Evolutionary conservation across 306 rosid species (phyloP).

Genomic region (Ormosia emarginata): DNA sequence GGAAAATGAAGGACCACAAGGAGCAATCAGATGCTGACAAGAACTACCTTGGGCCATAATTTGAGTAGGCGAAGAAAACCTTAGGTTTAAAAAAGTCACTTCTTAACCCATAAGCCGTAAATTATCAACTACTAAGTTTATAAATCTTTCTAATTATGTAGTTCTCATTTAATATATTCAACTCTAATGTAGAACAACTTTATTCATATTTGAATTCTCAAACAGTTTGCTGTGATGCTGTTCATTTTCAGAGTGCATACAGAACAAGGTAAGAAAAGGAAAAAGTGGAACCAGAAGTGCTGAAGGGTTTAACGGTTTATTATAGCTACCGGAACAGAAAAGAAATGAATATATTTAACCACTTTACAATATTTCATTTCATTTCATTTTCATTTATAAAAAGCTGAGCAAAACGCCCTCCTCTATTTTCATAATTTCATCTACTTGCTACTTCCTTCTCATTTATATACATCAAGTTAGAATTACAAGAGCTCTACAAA

Average conservation of each 20-base stretch:
- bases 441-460: conserved; percentile 25
- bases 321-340: not conserved
- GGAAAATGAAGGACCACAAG: not conserved
- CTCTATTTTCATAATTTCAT: not conserved
- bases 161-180: not conserved
- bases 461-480: conserved; percentile 38
- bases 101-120: not conserved
- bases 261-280: not conserved
- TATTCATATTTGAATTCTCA: not conserved
- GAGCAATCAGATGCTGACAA: not conserved
- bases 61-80: not conserved
- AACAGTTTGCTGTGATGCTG: not conserved
- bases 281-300: not conserved
- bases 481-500: conserved; percentile 14
- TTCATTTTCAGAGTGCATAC: not conserved
- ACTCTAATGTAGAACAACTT: not conserved
- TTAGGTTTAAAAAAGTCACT: not conserved
- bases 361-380: conserved; percentile 27
- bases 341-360: conserved; percentile 1
- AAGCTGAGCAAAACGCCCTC: conserved; percentile 1
- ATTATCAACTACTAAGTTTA: not conserved
- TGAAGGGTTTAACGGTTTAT: not conserved
- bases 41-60: not conserved
- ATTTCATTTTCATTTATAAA: conserved; percentile 13
- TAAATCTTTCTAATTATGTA: not conserved